Conservation (phyloP, 345 rosid genomes). For the Eucalyptus polybractea region DNA sequence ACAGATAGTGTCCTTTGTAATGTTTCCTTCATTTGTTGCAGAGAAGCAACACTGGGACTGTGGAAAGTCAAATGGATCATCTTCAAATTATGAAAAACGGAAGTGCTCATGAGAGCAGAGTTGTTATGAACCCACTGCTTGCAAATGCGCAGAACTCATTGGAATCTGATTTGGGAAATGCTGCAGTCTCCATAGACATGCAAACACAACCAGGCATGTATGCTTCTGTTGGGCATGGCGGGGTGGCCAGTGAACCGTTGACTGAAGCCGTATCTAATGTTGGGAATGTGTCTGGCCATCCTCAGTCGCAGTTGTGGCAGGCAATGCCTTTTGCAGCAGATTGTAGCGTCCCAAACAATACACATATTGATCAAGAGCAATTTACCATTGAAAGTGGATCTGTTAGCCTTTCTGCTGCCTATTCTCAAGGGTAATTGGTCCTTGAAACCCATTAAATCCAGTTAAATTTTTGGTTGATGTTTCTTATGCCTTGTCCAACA, state of each 20-base stretch:
- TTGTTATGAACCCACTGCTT: constrained; percentile 11
- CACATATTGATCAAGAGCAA: constrained; percentile 14
- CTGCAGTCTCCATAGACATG: constrained; percentile 17
- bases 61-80: constrained; percentile 26
- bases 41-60: constrained; percentile 32
- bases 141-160: constrained; percentile 18
- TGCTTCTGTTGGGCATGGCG: constrained; percentile 20
- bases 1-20: not conserved
- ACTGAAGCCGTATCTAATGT: constrained; percentile 26
- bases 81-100: constrained; percentile 29
- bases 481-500: not conserved
- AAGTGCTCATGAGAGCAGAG: constrained; percentile 25
- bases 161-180: constrained; percentile 26
- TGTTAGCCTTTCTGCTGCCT: constrained; percentile 28
- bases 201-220: constrained; percentile 12
- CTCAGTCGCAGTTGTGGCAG: constrained; percentile 32
- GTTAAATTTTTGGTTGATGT: not conserved
- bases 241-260: constrained; percentile 13
- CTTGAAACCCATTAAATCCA: not conserved
- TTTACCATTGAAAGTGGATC: constrained; percentile 11
- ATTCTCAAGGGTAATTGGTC: constrained; percentile 52
- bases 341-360: constrained; percentile 7
- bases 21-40: constrained; percentile 7
- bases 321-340: constrained; percentile 13
- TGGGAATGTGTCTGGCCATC: constrained; percentile 29